Conservation (phyloP, 805 yeast species). For the Wickerhamiella slavikovae region DNA sequence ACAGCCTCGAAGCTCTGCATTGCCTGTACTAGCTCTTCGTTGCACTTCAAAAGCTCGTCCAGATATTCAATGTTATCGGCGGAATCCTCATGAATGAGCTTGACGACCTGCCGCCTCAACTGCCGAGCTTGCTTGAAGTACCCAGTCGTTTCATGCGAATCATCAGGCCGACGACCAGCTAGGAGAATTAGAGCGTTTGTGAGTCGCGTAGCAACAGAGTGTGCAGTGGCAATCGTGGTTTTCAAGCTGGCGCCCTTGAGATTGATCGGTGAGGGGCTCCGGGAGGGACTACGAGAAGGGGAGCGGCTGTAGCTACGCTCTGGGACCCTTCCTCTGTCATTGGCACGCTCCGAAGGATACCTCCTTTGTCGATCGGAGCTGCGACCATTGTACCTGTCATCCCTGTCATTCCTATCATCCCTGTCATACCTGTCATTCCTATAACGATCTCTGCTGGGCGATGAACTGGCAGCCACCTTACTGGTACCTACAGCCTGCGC, state of each 20-base stretch:
- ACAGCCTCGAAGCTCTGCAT: slow-evolving; percentile 44
- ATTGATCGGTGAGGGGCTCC: slow-evolving; percentile 9
- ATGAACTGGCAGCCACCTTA: neutral
- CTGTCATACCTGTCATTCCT: too few relatives aligned
- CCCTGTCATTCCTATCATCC: too few relatives aligned
- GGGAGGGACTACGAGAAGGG: slow-evolving; percentile 1
- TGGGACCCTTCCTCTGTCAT: neutral
- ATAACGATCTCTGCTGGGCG: neutral
- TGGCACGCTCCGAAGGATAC: neutral
- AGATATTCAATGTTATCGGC: slow-evolving; percentile 49
- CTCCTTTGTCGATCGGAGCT: too few relatives aligned
- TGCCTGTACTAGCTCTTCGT: slow-evolving; percentile 68
- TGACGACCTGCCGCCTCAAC: slow-evolving; percentile 55
- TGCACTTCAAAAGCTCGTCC: slow-evolving; percentile 75
- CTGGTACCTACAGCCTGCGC: neutral
- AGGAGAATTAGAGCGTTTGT: slow-evolving; percentile 32
- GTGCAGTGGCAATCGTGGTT: slow-evolving; percentile 22
- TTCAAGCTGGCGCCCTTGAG: slow-evolving; percentile 10
- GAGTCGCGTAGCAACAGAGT: slow-evolving; percentile 51
- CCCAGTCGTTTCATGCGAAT: slow-evolving; percentile 42
- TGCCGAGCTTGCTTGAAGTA: slow-evolving; percentile 50
- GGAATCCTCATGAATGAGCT: slow-evolving; percentile 67
- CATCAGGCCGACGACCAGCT: slow-evolving; percentile 21
- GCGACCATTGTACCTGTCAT: too few relatives aligned
- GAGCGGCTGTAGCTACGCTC: neutral